phyloP scores from a whole-genome alignment of 805 yeast species.

The Wickerhamiella sergipiensis region DNA sequence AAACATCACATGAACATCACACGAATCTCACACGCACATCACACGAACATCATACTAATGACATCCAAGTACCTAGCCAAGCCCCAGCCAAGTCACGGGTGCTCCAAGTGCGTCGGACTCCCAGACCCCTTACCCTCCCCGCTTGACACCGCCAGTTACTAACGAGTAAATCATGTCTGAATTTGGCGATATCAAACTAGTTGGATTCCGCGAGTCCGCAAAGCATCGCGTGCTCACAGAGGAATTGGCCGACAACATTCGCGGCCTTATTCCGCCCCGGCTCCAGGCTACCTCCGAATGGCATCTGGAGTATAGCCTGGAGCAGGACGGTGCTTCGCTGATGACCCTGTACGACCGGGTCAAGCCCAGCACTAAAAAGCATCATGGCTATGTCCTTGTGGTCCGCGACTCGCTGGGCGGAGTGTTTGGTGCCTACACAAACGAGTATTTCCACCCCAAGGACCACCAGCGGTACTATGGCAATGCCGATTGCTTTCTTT shows the following conservation, averaged over 20 bases:
- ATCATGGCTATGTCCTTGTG: slow-evolving; percentile 56
- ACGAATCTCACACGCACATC: no score
- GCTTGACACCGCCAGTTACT: not conserved
- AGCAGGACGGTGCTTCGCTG: slow-evolving; percentile 83
- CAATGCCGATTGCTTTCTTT: slow-evolving; percentile 87
- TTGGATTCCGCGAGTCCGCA: not conserved
- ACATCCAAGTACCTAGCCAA: no score
- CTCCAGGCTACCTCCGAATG: slow-evolving; percentile 66
- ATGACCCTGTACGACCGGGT: slow-evolving; percentile 56
- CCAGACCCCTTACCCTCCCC: not conserved
- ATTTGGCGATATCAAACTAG: not conserved
- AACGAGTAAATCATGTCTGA: not conserved
- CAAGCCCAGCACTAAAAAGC: slow-evolving; percentile 29
- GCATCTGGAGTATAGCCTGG: slow-evolving; percentile 69
- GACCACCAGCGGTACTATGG: slow-evolving; percentile 62
- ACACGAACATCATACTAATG: no score
- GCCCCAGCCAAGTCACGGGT: no score
- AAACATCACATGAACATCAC: no score
- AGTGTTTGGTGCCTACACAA: slow-evolving; percentile 61
- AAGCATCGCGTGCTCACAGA: slow-evolving; percentile 30
- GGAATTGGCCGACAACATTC: slow-evolving; percentile 60
- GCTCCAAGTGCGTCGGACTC: no score
- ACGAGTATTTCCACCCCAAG: slow-evolving; percentile 59
- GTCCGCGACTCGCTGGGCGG: slow-evolving; percentile 51
- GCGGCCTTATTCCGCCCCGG: slow-evolving; percentile 62